Evolutionary conservation across 495 filamentous ascomycete genomes (phyloP).

Genomic region (Hypoxylon crocopeplum): DNA sequence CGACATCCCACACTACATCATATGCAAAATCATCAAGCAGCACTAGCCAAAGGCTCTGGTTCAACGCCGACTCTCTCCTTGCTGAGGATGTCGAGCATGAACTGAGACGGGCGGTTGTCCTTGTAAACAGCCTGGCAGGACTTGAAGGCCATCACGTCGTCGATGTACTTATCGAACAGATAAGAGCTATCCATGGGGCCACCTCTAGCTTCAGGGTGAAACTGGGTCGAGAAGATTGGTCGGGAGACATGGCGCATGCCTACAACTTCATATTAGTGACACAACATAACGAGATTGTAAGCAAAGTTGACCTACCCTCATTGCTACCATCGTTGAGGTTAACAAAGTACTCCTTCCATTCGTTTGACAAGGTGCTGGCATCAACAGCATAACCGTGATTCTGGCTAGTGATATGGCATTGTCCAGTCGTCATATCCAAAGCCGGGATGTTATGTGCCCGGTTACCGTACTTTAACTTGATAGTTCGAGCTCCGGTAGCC

Average conservation of each 20-base stretch:
- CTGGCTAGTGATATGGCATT: constrained; percentile 97
- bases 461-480: constrained; percentile 98
- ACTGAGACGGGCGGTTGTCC: constrained; percentile 82
- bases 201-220: constrained; percentile 97
- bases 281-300: not conserved
- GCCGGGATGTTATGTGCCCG: constrained; percentile 97
- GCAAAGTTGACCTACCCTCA: constrained; percentile 68
- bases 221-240: constrained; percentile 97
- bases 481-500: constrained; percentile 81
- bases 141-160: constrained; percentile 89
- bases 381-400: constrained; percentile 99
- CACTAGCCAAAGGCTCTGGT: constrained; percentile 61
- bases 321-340: constrained; percentile 97
- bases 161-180: constrained; percentile 94
- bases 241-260: constrained; percentile 92
- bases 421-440: constrained; percentile 89
- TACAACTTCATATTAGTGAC: constrained; percentile 36
- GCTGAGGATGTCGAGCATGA: constrained; percentile 87
- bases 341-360: constrained; percentile 97
- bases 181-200: constrained; percentile 93
- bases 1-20: constrained; percentile 10
- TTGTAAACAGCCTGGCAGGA: constrained; percentile 71
- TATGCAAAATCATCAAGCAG: constrained; percentile 36
- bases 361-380: constrained; percentile 74
- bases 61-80: constrained; percentile 94